Percentiles rank a stretch among this genome's conserved stretches.
Conservation (phyloP, 257 asterid genomes). For the Catharanthus roseus region DNA sequence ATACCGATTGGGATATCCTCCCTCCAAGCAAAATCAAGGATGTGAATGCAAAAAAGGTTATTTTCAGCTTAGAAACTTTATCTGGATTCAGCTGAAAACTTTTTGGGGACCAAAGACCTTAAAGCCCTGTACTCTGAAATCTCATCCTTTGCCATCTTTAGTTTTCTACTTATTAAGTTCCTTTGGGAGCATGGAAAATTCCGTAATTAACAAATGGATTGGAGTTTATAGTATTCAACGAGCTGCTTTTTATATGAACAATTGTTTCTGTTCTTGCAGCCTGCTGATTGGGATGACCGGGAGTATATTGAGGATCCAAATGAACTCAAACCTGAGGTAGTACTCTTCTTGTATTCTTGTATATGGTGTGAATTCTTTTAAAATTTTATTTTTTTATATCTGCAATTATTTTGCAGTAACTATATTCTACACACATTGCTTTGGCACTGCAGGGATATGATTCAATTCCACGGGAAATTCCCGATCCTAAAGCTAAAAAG, state of each 20-base stretch:
- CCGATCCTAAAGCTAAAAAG: conserved; percentile 81
- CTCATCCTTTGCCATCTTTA: background rate
- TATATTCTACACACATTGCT: background rate
- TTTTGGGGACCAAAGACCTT: background rate
- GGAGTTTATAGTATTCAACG: background rate
- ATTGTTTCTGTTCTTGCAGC: conserved; percentile 39
- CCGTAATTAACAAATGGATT: background rate
- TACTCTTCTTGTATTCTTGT: conserved; percentile 30
- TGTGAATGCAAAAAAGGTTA: conserved; percentile 65
- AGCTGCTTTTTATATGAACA: background rate
- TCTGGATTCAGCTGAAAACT: background rate
- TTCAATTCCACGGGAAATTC: conserved; percentile 86
- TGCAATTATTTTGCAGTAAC: background rate
- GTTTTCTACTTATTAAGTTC: background rate
- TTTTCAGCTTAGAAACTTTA: conserved; percentile 7
- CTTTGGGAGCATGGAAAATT: background rate
- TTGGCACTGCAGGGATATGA: conserved; percentile 70
- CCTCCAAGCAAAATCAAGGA: conserved; percentile 86
- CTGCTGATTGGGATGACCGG: conserved; percentile 93
- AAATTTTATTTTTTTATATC: background rate
- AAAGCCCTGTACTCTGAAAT: background rate
- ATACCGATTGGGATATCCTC: conserved; percentile 88
- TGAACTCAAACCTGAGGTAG: conserved; percentile 75
- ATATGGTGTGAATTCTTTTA: conserved; percentile 1
- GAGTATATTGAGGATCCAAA: conserved; percentile 85